phyloP scores from a whole-genome alignment of 2,329 filamentous ascomycete genomes.

The Calonectria pseudoreteaudii region DNA sequence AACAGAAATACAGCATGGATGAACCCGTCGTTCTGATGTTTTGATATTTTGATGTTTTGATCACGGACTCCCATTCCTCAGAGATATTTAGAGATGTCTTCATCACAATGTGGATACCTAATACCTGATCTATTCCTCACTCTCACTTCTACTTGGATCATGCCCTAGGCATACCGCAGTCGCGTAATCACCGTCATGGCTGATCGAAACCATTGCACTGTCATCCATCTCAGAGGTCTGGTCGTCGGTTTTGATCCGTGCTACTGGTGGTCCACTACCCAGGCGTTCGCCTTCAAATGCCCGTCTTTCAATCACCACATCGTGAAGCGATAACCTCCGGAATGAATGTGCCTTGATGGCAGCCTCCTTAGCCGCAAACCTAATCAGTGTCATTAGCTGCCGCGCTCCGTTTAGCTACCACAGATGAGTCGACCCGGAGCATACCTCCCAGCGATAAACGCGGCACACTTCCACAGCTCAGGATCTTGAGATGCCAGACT shows the following conservation, averaged over 20 bases:
- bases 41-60: no score
- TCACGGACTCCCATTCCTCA: neutral
- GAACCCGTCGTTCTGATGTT: neutral
- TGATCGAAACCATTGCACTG: conserved; percentile 81
- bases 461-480: conserved; percentile 49
- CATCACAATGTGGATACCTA: no score
- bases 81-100: neutral
- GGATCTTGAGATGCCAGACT: conserved; percentile 27
- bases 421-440: neutral
- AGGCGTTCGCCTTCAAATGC: conserved; percentile 38
- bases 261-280: conserved; percentile 58
- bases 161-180: conserved; percentile 74
- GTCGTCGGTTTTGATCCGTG: conserved; percentile 51
- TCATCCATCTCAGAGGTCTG: conserved; percentile 52
- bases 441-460: conserved; percentile 52
- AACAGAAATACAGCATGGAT: neutral
- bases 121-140: neutral
- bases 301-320: conserved; percentile 62
- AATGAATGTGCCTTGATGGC: conserved; percentile 77
- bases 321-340: conserved; percentile 70
- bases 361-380: conserved; percentile 81
- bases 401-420: neutral
- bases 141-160: conserved; percentile 27
- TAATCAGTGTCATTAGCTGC: conserved; percentile 35
- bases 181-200: conserved; percentile 88